phyloP scores from a whole-genome alignment of 208 protist genomes.

The Trypanosoma grayi region DNA sequence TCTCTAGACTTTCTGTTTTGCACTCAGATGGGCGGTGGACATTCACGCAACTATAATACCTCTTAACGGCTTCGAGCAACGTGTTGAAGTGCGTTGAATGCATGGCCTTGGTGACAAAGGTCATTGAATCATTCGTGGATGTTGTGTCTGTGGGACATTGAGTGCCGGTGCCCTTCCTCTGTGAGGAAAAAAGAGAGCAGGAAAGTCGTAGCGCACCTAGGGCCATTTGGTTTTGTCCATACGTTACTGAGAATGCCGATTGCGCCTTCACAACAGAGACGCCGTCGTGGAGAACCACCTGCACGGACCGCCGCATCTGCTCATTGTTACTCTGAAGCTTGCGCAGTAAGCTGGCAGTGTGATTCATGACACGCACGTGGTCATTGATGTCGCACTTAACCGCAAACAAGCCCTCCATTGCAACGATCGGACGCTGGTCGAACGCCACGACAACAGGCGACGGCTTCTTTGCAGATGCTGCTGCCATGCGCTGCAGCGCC shows the following conservation, averaged over 20 bases:
- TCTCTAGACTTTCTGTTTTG: slow-evolving; percentile 43
- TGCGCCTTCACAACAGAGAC: slow-evolving; percentile 67
- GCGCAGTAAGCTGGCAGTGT: slow-evolving; percentile 1
- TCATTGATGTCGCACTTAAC: slow-evolving; percentile 54
- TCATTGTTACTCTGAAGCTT: neutral
- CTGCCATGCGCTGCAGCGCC: slow-evolving; percentile 49
- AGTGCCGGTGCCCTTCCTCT: neutral
- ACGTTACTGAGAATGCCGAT: slow-evolving; percentile 60
- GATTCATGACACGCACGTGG: slow-evolving; percentile 26
- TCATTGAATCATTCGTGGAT: too few relatives aligned
- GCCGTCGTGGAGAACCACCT: slow-evolving; percentile 67
- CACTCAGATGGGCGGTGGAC: slow-evolving; percentile 38
- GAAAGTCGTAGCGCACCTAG: slow-evolving; percentile 51
- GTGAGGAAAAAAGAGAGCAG: slow-evolving; percentile 39
- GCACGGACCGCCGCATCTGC: slow-evolving; percentile 19
- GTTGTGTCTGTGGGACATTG: neutral
- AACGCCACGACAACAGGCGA: slow-evolving; percentile 56
- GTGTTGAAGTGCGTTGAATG: slow-evolving; percentile 40
- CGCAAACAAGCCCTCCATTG: slow-evolving; percentile 31
- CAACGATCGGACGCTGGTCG: slow-evolving; percentile 49
- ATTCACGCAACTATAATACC: slow-evolving; percentile 42
- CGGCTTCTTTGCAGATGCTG: neutral
- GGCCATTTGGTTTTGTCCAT: slow-evolving; percentile 79
- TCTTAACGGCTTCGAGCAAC: slow-evolving; percentile 26
- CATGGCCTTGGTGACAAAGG: slow-evolving; percentile 72